Conservation (phyloP, 768 basidiomycete genomes). For the Mycena amicta region DNA sequence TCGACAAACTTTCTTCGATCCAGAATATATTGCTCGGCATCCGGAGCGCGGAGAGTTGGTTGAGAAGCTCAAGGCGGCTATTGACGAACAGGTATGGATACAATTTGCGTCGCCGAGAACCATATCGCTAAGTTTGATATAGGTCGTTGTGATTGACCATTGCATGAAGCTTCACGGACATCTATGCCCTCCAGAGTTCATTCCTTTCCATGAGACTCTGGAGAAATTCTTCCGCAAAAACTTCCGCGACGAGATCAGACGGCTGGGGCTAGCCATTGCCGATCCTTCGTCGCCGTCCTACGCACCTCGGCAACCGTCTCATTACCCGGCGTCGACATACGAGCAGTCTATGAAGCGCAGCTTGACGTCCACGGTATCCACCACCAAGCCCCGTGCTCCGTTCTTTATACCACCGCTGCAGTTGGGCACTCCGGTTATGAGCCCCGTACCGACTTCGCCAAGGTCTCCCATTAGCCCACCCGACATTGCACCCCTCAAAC, state of each 20-base stretch:
- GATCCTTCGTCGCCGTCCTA: conserved; percentile 46
- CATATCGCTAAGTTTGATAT: conserved; percentile 4
- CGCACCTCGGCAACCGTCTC: conserved; percentile 41
- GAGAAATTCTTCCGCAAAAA: conserved; percentile 85
- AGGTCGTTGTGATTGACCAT: conserved; percentile 81
- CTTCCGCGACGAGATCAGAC: conserved; percentile 79
- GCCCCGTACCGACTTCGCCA: conserved; percentile 48
- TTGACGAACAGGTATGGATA: conserved; percentile 79
- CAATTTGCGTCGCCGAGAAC: neutral
- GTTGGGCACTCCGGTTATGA: conserved; percentile 47
- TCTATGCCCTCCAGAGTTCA: conserved; percentile 84
- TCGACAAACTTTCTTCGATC: conserved; percentile 73
- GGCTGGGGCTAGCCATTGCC: conserved; percentile 62
- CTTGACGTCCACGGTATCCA: conserved; percentile 45
- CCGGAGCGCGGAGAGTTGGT: conserved; percentile 73
- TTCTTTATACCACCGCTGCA: conserved; percentile 58
- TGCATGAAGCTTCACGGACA: conserved; percentile 83
- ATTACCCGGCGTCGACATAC: conserved; percentile 50
- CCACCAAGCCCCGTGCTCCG: conserved; percentile 37
- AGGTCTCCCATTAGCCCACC: conserved; percentile 34
- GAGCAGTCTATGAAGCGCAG: conserved; percentile 53
- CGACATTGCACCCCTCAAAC: conserved; percentile 42
- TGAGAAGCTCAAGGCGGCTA: conserved; percentile 69
- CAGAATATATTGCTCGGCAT: conserved; percentile 66
- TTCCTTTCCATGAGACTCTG: conserved; percentile 90